Conservation (phyloP, 495 filamentous ascomycete genomes). For the Annulohypoxylon nitens region DNA sequence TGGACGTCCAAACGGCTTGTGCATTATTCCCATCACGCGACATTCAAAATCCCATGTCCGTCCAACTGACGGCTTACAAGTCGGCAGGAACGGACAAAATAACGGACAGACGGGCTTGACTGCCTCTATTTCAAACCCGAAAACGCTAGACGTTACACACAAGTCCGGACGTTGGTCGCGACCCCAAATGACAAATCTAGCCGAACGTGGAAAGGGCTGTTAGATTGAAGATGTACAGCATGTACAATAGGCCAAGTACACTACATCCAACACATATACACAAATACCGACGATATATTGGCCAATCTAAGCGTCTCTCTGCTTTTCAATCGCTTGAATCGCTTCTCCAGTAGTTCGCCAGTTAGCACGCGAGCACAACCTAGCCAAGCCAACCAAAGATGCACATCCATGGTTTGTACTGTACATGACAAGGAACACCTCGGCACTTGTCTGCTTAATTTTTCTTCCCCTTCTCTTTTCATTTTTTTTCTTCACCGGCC, state of each 20-base stretch:
- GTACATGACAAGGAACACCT: conserved; percentile 14
- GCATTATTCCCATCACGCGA: conserved; percentile 40
- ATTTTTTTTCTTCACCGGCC: not conserved
- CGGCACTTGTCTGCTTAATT: conserved; percentile 20
- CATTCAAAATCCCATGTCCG: conserved; percentile 29
- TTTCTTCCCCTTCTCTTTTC: not conserved
- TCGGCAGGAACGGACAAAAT: conserved; percentile 12
- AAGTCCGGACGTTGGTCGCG: not conserved
- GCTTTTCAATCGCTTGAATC: conserved; percentile 18
- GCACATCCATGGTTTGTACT: conserved; percentile 5
- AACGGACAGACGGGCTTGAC: not conserved
- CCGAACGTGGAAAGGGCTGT: not conserved
- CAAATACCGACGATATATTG: not conserved
- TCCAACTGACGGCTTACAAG: conserved; percentile 5
- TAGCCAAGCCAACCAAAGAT: conserved; percentile 2
- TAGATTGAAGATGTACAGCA: not conserved
- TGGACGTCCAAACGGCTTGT: not conserved
- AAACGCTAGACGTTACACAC: conserved; percentile 15
- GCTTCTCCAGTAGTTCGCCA: conserved; percentile 14
- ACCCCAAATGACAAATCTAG: not conserved
- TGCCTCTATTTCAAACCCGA: conserved; percentile 5
- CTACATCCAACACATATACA: not conserved
- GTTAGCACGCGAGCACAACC: conserved; percentile 12
- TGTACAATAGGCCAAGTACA: not conserved
- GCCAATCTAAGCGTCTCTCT: not conserved